These are phyloP conservation scores for Microsporum ferrugineum DNA, from an alignment of 2,329 filamentous ascomycete species.

Conservation along the genomic window DNA sequence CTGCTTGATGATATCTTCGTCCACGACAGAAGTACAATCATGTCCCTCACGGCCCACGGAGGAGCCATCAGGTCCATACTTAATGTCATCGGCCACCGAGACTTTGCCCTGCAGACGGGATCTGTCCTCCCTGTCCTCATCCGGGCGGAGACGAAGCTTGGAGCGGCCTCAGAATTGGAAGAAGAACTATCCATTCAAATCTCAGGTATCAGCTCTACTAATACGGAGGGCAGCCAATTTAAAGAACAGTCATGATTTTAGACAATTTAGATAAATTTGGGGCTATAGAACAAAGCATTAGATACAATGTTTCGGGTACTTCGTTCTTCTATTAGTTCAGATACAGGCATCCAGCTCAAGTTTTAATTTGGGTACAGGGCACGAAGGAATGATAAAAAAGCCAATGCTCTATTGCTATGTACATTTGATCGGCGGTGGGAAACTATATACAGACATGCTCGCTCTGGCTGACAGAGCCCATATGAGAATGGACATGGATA, in stretches of 20 bases:
- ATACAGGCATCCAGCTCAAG: no score
- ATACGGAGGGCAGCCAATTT: neutral
- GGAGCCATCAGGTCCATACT: constrained; percentile 47
- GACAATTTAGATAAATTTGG: neutral
- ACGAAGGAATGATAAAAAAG: no score
- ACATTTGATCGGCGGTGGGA: neutral
- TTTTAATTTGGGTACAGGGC: no score
- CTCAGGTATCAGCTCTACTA: neutral
- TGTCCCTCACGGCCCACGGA: constrained; percentile 49
- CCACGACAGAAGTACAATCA: constrained; percentile 36
- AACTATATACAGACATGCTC: neutral
- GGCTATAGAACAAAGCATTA: neutral
- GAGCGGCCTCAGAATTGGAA: neutral
- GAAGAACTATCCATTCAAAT: neutral
- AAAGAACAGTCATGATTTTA: neutral
- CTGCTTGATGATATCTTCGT: constrained; percentile 45
- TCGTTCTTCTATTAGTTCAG: no score
- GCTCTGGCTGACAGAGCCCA: neutral
- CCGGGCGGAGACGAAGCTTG: constrained; percentile 26
- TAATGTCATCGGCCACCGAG: constrained; percentile 34
- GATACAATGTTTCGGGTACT: neutral
- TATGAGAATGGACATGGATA: neutral
- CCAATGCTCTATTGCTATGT: neutral
- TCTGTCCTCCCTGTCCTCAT: constrained; percentile 43
- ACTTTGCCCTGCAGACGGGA: constrained; percentile 40